Evolutionary conservation across 2,329 filamentous ascomycete species (phyloP).

Genomic region (Pseudogymnoascus sp.): DNA sequence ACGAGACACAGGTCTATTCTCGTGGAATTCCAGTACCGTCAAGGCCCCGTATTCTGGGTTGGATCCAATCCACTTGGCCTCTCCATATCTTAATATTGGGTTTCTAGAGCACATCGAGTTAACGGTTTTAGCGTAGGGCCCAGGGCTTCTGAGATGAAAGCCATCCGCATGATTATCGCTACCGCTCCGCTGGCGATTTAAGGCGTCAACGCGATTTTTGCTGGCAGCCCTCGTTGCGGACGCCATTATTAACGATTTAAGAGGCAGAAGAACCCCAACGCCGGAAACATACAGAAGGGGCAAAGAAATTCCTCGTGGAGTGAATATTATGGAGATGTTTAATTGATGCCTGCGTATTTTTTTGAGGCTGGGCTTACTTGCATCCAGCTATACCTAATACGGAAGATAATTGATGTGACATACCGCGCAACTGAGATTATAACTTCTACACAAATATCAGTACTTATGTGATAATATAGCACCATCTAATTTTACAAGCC

Average conservation of each 20-base stretch:
- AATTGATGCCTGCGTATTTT: neutral
- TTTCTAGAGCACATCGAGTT: neutral
- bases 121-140: neutral
- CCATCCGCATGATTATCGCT: neutral
- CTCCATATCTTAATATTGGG: neutral
- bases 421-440: neutral
- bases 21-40: neutral
- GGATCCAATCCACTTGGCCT: neutral
- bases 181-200: neutral
- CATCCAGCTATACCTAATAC: neutral
- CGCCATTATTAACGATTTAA: neutral
- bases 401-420: neutral
- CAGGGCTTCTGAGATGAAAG: neutral
- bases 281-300: neutral
- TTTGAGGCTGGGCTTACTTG: neutral
- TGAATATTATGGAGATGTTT: neutral
- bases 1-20: neutral
- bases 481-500: neutral
- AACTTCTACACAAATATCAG: neutral
- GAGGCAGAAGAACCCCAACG: neutral
- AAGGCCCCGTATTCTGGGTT: neutral
- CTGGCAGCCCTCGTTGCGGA: neutral
- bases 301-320: neutral
- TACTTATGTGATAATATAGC: neutral
- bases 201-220: neutral